phyloP scores from a whole-genome alignment of 495 filamentous ascomycete species.

The Aspergillus hancockii region DNA sequence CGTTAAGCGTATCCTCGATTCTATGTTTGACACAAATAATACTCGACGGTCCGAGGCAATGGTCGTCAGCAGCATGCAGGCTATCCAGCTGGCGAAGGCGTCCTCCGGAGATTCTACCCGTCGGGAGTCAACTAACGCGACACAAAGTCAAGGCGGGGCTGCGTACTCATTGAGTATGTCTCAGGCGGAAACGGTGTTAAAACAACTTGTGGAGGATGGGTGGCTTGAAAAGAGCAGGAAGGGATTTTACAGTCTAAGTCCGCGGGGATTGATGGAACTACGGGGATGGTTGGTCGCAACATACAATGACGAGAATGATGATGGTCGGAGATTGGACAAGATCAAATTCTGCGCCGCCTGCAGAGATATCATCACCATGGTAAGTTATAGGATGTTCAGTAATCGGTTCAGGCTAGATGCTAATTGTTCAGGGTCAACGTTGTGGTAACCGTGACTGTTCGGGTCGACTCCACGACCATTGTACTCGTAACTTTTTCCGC shows the following conservation, averaged over 20 bases:
- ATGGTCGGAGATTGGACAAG: slow-evolving; percentile 44
- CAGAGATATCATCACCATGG: slow-evolving; percentile 83
- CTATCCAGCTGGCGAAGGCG: slow-evolving; percentile 48
- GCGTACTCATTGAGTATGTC: slow-evolving; percentile 66
- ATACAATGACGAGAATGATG: slow-evolving; percentile 73
- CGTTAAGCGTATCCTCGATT: slow-evolving; percentile 83
- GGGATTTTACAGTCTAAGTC: slow-evolving; percentile 72
- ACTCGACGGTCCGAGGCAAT: slow-evolving; percentile 73
- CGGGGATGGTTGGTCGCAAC: slow-evolving; percentile 75
- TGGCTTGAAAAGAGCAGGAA: slow-evolving; percentile 77
- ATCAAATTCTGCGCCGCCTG: slow-evolving; percentile 91
- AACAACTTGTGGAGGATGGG: slow-evolving; percentile 69
- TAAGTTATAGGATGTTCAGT: slow-evolving; percentile 34
- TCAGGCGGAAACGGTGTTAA: slow-evolving; percentile 73
- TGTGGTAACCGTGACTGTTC: slow-evolving; percentile 69
- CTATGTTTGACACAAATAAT: slow-evolving; percentile 89
- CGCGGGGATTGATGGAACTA: slow-evolving; percentile 83
- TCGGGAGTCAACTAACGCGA: slow-evolving; percentile 36
- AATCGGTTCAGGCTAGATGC: not conserved
- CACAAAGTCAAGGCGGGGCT: slow-evolving; percentile 35
- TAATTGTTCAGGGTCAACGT: slow-evolving; percentile 65
- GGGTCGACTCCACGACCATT: slow-evolving; percentile 76
- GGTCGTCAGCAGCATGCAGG: slow-evolving; percentile 75
- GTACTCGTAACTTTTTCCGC: slow-evolving; percentile 70
- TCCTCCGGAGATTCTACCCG: slow-evolving; percentile 31